Evolutionary conservation across 441 rosid genomes (phyloP).

Genomic region (Syzygium malaccense): DNA sequence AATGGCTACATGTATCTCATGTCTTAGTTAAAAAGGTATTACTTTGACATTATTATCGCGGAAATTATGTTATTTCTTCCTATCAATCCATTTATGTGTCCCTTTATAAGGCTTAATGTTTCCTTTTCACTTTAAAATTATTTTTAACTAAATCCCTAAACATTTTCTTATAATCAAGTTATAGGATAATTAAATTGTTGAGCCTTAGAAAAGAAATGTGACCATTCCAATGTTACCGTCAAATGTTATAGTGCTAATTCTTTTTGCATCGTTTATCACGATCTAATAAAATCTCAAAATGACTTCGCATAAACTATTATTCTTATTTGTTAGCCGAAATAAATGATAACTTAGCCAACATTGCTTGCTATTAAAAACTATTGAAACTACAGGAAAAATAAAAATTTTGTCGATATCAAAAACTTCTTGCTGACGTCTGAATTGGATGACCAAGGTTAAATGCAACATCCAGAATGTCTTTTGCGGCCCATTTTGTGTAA

Average conservation of each 20-base stretch:
- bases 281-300: background rate
- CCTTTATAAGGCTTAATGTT: background rate
- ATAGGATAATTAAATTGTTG: background rate
- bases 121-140: background rate
- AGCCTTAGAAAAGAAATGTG: background rate
- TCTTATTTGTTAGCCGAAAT: background rate
- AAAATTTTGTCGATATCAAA: background rate
- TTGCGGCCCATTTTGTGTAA: background rate
- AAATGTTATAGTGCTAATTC: background rate
- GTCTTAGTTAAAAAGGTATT: background rate
- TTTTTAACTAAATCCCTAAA: background rate
- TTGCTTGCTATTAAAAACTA: background rate
- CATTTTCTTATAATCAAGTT: background rate
- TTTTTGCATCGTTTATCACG: background rate
- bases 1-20: background rate
- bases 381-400: background rate
- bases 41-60: background rate
- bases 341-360: background rate
- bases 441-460: background rate
- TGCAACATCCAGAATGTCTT: background rate
- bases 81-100: background rate
- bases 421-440: background rate
- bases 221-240: background rate
- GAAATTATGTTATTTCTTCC: background rate
- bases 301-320: background rate